Base-by-base conservation (phyloP, 2,329 filamentous ascomycete genomes). In the Tolypocladium tundrense region DNA sequence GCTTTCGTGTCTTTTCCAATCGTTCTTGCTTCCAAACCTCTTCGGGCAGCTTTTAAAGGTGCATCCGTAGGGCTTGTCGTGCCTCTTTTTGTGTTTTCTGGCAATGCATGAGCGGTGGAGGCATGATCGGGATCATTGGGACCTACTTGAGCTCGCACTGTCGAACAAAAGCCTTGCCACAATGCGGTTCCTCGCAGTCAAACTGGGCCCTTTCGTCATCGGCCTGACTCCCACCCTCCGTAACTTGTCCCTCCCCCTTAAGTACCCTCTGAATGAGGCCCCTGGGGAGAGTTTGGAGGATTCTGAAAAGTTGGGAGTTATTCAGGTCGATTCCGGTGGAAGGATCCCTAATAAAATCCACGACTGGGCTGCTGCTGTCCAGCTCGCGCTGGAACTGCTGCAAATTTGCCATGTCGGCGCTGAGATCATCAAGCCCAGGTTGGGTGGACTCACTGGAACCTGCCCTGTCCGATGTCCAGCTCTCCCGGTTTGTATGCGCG, bases 1-100 rank as follows among this genome's bases (percentile, higher is more conserved):
- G 62, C 85, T 88, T 67, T 97, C 93, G 66, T 97, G 92, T 1
- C 92, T 84, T 69, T 95, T 96, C 92, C 85, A 97, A 71, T 97
- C 92, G 59, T 91, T 92, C 68, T 96, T 96, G 70, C 88, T 92
- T n/a, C 92, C 92, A 64, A 96, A 96, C 0, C 69, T 77, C 67
- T 90, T 91, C 54, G 73, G 70, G 66, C 92, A 96, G 37, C 75
- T 72, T 10, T 77, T 72, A 62, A 86, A 88, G 0, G 91, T 96
- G 70, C 92, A 97, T 14, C 85, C 86, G 61, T 93, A 96, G 0
- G 91, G 92, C 62, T 85, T 86, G 9, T 83, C 79, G 69, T 97
- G 92, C 1, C 91, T 84, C 68, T 91, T 93, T 70, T 83, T 77
- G 69, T 96, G 92, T 70, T 97, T 97, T 62, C 89, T 93, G 19